Evolutionary conservation across 2,329 filamentous ascomycete species (phyloP).

Genomic region (Colletotrichum musicola): DNA sequence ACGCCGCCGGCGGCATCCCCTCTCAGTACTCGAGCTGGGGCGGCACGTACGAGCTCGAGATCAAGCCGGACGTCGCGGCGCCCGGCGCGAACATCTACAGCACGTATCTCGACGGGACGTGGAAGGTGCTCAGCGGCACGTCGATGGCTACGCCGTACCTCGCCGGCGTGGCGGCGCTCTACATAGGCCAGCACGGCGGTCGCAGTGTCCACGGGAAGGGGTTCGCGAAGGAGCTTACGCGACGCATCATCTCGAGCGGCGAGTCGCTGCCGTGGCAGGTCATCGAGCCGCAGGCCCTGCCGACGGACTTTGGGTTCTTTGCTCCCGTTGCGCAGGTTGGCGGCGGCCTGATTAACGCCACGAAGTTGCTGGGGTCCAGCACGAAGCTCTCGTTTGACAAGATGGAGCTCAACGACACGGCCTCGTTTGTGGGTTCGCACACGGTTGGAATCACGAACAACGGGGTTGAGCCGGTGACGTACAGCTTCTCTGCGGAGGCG

Average conservation of each 20-base stretch:
- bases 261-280: slow-evolving; percentile 45
- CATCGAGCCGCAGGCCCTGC: slow-evolving; percentile 40
- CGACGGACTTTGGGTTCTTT: slow-evolving; percentile 40
- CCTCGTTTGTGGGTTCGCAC: slow-evolving; percentile 48
- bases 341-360: slow-evolving; percentile 57
- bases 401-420: slow-evolving; percentile 59
- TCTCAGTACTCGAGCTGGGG: slow-evolving; percentile 58
- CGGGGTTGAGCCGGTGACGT: slow-evolving; percentile 49
- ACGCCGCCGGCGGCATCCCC: slow-evolving; percentile 50
- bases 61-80: slow-evolving; percentile 58
- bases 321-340: slow-evolving; percentile 55
- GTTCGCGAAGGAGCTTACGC: slow-evolving; percentile 46
- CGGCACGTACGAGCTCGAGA: slow-evolving; percentile 55
- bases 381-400: slow-evolving; percentile 53
- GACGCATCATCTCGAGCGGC: slow-evolving; percentile 51
- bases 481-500: slow-evolving; percentile 46
- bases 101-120: slow-evolving; percentile 53
- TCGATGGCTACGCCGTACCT: slow-evolving; percentile 63
- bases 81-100: slow-evolving; percentile 60
- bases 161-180: slow-evolving; percentile 57
- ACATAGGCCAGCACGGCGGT: slow-evolving; percentile 51
- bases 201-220: slow-evolving; percentile 47
- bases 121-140: slow-evolving; percentile 59
- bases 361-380: slow-evolving; percentile 53
- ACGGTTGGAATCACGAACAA: slow-evolving; percentile 51